Conservation (phyloP, 2,329 filamentous ascomycete species). For the Escovopsis sp. region DNA sequence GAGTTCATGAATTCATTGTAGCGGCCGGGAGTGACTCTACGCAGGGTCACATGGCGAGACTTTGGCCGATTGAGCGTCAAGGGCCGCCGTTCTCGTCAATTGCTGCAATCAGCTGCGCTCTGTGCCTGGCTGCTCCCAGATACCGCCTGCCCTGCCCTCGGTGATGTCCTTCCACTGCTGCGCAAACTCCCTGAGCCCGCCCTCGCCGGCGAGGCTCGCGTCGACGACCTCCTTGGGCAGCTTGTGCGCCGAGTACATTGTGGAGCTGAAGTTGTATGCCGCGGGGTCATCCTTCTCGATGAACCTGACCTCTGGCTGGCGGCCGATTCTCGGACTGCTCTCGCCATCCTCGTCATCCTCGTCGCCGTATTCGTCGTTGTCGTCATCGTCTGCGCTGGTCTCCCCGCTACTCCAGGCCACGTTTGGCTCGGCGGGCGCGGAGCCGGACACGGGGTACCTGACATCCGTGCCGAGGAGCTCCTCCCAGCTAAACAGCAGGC, state of each 20-base stretch:
- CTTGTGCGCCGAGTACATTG: constrained; percentile 91
- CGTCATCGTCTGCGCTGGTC: constrained; percentile 23
- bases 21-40: too few relatives aligned
- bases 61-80: too few relatives aligned
- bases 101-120: not conserved
- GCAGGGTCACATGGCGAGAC: too few relatives aligned
- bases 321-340: constrained; percentile 10
- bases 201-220: constrained; percentile 51
- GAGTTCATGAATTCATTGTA: too few relatives aligned
- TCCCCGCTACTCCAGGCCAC: constrained; percentile 24
- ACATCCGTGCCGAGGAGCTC: constrained; percentile 66
- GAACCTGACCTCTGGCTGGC: constrained; percentile 65
- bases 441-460: constrained; percentile 40
- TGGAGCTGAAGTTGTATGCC: constrained; percentile 70
- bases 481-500: constrained; percentile 76
- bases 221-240: constrained; percentile 84
- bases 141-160: constrained; percentile 24
- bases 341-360: constrained; percentile 17
- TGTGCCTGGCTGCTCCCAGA: constrained; percentile 22
- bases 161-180: constrained; percentile 55
- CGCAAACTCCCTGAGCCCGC: constrained; percentile 68
- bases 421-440: constrained; percentile 12
- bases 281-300: constrained; percentile 76
- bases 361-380: constrained; percentile 33
- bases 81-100: not conserved